A percentile compares a stretch with the other conserved stretches of the same genome.
These are phyloP conservation scores for Solanum peruvianum DNA, from an alignment of 257 asterid species.

Conservation along the genomic window DNA sequence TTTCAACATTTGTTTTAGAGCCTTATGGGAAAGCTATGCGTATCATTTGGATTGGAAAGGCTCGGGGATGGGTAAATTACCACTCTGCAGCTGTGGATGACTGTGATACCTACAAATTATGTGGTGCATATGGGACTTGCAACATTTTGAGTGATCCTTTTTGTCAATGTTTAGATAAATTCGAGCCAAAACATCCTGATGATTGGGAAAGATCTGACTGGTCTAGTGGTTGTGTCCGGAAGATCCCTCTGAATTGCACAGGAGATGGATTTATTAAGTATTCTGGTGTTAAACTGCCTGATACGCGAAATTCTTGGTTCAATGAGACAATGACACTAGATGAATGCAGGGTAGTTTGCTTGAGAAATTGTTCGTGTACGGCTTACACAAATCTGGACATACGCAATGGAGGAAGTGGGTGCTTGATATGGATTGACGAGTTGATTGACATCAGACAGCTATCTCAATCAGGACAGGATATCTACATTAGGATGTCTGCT, in stretches of 20 bases:
- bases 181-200: slow-evolving; percentile 8
- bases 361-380: slow-evolving; percentile 13
- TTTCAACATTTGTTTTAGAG: not conserved
- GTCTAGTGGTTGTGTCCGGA: slow-evolving; percentile 12
- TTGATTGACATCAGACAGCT: slow-evolving; percentile 16
- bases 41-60: not conserved
- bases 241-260: not conserved
- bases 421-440: slow-evolving; percentile 17
- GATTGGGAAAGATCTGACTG: slow-evolving; percentile 11
- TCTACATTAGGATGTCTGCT: slow-evolving; percentile 19
- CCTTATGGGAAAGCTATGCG: not conserved
- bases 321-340: not conserved
- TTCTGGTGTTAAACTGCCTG: slow-evolving; percentile 18
- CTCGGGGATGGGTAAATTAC: slow-evolving; percentile 8
- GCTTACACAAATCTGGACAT: slow-evolving; percentile 13
- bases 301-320: slow-evolving; percentile 1
- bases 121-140: slow-evolving; percentile 21
- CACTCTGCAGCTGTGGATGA: slow-evolving; percentile 5
- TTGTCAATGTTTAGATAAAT: slow-evolving; percentile 11
- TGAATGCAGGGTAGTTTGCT: slow-evolving; percentile 11
- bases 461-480: slow-evolving; percentile 8
- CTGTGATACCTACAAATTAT: slow-evolving; percentile 7
- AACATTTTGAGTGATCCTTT: slow-evolving; percentile 1
- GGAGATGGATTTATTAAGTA: slow-evolving; percentile 11
- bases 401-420: slow-evolving; percentile 12